Conservation (phyloP, 371 early-diverging fungal genomes). For the Actinomortierella wolfii region DNA sequence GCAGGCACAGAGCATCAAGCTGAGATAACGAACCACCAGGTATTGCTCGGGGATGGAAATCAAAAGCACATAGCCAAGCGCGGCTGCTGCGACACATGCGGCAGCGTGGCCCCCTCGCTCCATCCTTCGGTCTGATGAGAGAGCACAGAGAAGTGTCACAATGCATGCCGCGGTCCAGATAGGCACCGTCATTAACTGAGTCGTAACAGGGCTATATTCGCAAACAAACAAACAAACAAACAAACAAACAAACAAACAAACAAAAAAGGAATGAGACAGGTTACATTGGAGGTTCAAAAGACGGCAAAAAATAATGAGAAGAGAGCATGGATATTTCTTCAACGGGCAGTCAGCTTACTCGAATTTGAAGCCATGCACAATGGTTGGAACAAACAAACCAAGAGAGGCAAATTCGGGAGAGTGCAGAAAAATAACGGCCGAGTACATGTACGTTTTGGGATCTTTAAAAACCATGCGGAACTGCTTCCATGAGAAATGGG, state of each 20-base stretch:
- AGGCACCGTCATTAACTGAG: constrained; percentile 39
- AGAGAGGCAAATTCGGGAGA: constrained; percentile 35
- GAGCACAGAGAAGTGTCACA: constrained; percentile 54
- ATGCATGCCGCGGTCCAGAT: constrained; percentile 49
- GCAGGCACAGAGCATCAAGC: constrained; percentile 49
- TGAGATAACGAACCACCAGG: constrained; percentile 12
- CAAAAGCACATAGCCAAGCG: constrained; percentile 66
- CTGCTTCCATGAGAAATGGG: constrained; percentile 59
- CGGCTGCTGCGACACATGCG: constrained; percentile 53
- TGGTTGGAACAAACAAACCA: constrained; percentile 68
- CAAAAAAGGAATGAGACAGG: background rate
- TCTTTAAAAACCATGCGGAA: constrained; percentile 55
- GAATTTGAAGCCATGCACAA: constrained; percentile 54
- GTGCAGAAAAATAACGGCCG: constrained; percentile 12
- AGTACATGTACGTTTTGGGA: constrained; percentile 52
- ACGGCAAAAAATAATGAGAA: too few relatives aligned
- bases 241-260: background rate
- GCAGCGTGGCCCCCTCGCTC: constrained; percentile 69
- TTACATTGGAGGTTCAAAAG: too few relatives aligned
- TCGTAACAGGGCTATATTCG: constrained; percentile 19
- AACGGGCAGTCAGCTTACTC: constrained; percentile 8
- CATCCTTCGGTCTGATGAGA: constrained; percentile 61
- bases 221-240: too few relatives aligned
- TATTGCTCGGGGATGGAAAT: constrained; percentile 28
- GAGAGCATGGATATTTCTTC: too few relatives aligned